These are phyloP conservation scores for Tolypocladium sp. DNA, from an alignment of 2,329 filamentous ascomycete species.

Conservation along the genomic window DNA sequence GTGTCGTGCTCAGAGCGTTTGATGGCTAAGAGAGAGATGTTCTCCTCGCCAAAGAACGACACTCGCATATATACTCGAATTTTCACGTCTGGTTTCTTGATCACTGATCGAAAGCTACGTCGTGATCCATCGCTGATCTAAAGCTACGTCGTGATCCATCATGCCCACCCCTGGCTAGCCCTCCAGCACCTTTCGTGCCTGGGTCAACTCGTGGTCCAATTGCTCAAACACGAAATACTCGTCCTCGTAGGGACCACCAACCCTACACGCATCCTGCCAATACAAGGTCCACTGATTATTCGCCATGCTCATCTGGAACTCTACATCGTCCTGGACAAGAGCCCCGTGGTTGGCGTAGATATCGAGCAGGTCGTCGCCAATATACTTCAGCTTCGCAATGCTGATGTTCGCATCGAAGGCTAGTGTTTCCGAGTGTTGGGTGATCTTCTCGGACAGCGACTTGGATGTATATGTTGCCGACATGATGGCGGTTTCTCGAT, in stretches of 20 bases:
- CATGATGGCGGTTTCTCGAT: no score
- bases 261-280: no score
- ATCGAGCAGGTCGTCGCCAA: no score
- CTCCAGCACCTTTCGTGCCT: neutral
- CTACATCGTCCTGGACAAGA: neutral
- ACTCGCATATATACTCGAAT: neutral
- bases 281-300: neutral
- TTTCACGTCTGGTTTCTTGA: neutral
- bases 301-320: neutral
- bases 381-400: no score
- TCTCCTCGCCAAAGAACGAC: neutral
- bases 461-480: no score
- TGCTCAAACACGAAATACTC: neutral
- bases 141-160: neutral
- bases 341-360: no score
- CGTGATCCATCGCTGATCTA: neutral
- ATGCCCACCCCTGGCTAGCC: no score
- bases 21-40: neutral
- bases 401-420: neutral
- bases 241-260: no score
- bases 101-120: neutral
- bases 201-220: neutral
- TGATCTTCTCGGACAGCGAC: no score
- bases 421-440: no score
- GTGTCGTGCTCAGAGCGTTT: neutral